Evolutionary conservation across 805 yeast genomes (phyloP).

Genomic region (Nakazawaea populi): DNA sequence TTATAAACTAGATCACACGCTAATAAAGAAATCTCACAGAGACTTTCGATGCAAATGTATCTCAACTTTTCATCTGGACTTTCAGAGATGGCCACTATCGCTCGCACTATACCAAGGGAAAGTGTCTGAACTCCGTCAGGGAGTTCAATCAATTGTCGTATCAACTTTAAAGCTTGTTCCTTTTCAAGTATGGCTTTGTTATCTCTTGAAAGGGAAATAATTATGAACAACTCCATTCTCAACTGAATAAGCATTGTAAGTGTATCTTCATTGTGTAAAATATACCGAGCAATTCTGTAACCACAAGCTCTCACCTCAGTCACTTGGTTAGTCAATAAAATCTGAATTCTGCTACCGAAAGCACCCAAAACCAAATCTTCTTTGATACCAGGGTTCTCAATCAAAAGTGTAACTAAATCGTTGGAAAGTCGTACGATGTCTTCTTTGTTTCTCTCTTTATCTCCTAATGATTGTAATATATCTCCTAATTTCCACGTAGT

Average conservation of each 20-base stretch:
- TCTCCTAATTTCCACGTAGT: slow-evolving; percentile 64
- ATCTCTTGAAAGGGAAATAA: slow-evolving; percentile 59
- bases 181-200: slow-evolving; percentile 53
- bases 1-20: slow-evolving; percentile 35
- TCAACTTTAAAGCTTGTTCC: slow-evolving; percentile 68
- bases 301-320: slow-evolving; percentile 70
- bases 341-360: slow-evolving; percentile 52
- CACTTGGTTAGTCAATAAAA: slow-evolving; percentile 49
- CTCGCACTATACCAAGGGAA: slow-evolving; percentile 58
- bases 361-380: slow-evolving; percentile 58
- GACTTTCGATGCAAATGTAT: slow-evolving; percentile 43
- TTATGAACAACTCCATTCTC: slow-evolving; percentile 56
- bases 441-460: slow-evolving; percentile 42
- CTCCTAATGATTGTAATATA: slow-evolving; percentile 50
- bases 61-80: slow-evolving; percentile 45
- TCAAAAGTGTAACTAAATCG: slow-evolving; percentile 52
- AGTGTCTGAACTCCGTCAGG: slow-evolving; percentile 47
- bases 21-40: slow-evolving; percentile 43
- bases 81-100: slow-evolving; percentile 60
- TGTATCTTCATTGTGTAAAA: slow-evolving; percentile 50
- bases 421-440: slow-evolving; percentile 56
- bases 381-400: slow-evolving; percentile 52
- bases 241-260: slow-evolving; percentile 45
- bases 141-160: slow-evolving; percentile 55
- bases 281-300: slow-evolving; percentile 64